Percentiles rank a stretch among this genome's conserved stretches.
phyloP scores from a whole-genome alignment of 2,329 filamentous ascomycete genomes.

The Colletotrichum lini region DNA sequence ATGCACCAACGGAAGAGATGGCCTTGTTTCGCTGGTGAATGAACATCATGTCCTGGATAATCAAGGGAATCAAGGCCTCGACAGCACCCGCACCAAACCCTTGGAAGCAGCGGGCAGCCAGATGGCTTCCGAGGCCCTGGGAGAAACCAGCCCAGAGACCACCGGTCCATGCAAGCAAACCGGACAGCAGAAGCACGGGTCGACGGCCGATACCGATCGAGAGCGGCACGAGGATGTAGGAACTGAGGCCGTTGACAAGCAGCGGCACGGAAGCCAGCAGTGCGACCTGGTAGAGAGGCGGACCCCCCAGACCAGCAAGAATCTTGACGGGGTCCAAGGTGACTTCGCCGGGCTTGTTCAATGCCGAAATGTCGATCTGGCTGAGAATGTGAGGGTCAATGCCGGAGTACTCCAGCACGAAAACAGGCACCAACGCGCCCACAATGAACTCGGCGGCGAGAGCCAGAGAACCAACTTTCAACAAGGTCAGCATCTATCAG shows the following conservation, averaged over 20 bases:
- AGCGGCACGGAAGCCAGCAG: constrained; percentile 53
- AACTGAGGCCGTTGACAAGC: constrained; percentile 53
- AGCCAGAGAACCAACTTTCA: constrained; percentile 41
- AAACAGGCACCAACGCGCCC: constrained; percentile 51
- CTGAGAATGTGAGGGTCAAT: constrained; percentile 50
- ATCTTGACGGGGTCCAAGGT: constrained; percentile 49
- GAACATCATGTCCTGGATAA: constrained; percentile 57
- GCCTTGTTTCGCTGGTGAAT: constrained; percentile 55
- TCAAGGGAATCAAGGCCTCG: constrained; percentile 55
- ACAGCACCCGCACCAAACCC: constrained; percentile 54
- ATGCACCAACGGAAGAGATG: constrained; percentile 50
- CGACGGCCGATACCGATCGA: constrained; percentile 54
- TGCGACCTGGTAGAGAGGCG: constrained; percentile 49
- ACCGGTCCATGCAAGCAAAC: constrained; percentile 52
- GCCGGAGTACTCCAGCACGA: constrained; percentile 53
- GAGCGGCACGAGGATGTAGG: constrained; percentile 56
- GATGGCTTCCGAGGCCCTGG: constrained; percentile 48
- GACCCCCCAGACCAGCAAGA: constrained; percentile 47
- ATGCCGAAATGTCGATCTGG: constrained; percentile 43
- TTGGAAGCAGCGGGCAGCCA: constrained; percentile 52
- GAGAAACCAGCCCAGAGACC: constrained; percentile 55
- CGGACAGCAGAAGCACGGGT: constrained; percentile 53
- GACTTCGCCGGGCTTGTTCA: constrained; percentile 39
- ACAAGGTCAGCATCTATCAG: not conserved
- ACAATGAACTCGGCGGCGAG: constrained; percentile 46